Base-by-base conservation (phyloP, 176 grass and related monocot genomes). In the Thalia dealbata region DNA sequence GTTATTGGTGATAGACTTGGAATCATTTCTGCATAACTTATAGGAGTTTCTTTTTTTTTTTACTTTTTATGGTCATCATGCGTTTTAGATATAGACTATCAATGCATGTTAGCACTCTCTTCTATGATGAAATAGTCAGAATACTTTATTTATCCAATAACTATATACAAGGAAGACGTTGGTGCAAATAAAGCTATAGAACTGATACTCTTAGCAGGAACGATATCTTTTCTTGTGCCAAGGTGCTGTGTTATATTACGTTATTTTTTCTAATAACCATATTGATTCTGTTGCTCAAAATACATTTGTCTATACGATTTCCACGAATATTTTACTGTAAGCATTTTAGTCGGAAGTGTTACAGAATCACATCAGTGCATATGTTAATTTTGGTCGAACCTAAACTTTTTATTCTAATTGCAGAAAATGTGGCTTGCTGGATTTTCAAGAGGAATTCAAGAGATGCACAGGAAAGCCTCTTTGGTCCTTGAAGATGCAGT, bases 391-490 rank as follows among this genome's bases (percentile, higher is more conserved):
- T 61, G n/a, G 14, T 72, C 14, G 11, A 7, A 71, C 27, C 25
- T 63, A 9, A 25, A 42, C 0, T 61, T 48, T 62, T 61, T 75
- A 16, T 7, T 27, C 5, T 81, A 61, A 42, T 87, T 73, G 69
- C 88, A 99, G 95, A 99, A 99, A 86, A 67, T 91, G 81, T 99
- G 95, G 95, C 95, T 99, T 84, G 90, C 88, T 75, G 95, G 95
- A 54, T 99, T 99, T 80, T 99, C 95, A 59, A 92, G 86, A 86
- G 95, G 95, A 80, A 99, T 99, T 73, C 95, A 99, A 61, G 95
- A 99, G 69, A 99, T 95, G 95, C 95, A 99, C 72, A 93, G 88
- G 75, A 99, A 99, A 69, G 95, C 95, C 66, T 93, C 95, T 3
- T 86, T 99, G 70, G 95, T 99, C 70, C 95, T 93, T 76, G 95